Evolutionary conservation across 305 asterid genomes (phyloP), one percentile per base, ranked within the genome.

Genomic region (Stenogyne calaminthoides): DNA sequence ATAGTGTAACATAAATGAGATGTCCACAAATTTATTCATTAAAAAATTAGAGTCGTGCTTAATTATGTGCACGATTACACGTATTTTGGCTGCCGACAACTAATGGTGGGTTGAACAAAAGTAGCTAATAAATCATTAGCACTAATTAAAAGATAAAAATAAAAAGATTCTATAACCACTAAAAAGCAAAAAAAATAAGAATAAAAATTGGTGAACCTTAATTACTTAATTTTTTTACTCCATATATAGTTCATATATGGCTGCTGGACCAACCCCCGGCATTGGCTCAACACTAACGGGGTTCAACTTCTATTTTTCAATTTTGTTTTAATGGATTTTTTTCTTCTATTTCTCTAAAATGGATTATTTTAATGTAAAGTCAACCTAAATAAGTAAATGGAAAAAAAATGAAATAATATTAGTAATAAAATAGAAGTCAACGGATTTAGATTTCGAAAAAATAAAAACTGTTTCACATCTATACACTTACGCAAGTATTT

Each of bases 1-100:
- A 34, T 25, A 25, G 29, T 25, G 29, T 25, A 25, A 25, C 1
- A 25, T 25, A 40, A 40, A 40, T 40, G n/a, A n/a, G 47, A 63
- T 63, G 7, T 64, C 16, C 42, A 72, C 57, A 62, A 51, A 20
- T 5, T 52, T 25, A 10, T 58, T 54, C 14, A 19, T 12, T 25
- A 36, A 1, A 3, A 58, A 32, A 19, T 10, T 2, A 12, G 20
- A 15, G 58, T 69, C 58, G 70, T n/a, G 46, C 73, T 51, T 20
- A 59, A 27, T 69, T 62, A 61, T 22, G 66, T 5, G 58, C 49
- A 76, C 39, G 67, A 56, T 52, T 39, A 64, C 64, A 58, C 54
- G 56, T 52, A 56, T 18, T 52, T 77, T 76, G 67, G 81, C 67
- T 59, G 56, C 79, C 82, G 76, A 78, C 82, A 25, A 9, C 3